Conservation (phyloP, 371 early-diverging fungal species). For the Syncephalis fuscata region DNA sequence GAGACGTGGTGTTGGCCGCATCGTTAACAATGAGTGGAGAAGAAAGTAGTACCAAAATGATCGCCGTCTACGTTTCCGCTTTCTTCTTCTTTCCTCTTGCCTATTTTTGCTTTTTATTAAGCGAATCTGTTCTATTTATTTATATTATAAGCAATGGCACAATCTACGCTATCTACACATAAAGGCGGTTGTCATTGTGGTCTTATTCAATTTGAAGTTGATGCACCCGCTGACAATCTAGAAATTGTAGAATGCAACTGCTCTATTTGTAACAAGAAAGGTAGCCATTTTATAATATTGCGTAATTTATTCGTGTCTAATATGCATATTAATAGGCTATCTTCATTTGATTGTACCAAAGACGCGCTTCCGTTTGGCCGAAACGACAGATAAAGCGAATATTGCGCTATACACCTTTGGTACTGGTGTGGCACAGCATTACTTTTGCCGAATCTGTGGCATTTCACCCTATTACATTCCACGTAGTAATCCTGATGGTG, state of each 20-base stretch:
- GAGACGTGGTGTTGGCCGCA: neutral
- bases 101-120: too few relatives aligned
- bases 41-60: too few relatives aligned
- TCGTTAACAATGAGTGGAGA: neutral
- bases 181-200: slow-evolving; percentile 19
- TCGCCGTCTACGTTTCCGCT: too few relatives aligned
- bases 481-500: slow-evolving; percentile 21
- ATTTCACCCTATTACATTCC: slow-evolving; percentile 18
- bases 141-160: too few relatives aligned
- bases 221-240: slow-evolving; percentile 9
- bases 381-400: slow-evolving; percentile 3
- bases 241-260: slow-evolving; percentile 19
- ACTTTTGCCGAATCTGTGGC: slow-evolving; percentile 20
- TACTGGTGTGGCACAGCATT: slow-evolving; percentile 17
- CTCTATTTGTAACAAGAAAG: slow-evolving; percentile 17
- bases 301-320: neutral
- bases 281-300: neutral
- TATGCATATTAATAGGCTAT: slow-evolving; percentile 1
- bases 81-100: too few relatives aligned
- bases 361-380: slow-evolving; percentile 7
- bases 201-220: slow-evolving; percentile 13
- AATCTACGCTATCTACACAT: slow-evolving; percentile 3
- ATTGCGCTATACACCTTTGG: slow-evolving; percentile 17
- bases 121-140: too few relatives aligned
- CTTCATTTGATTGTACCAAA: slow-evolving; percentile 13